These are phyloP conservation scores for Yueomyces sp. DNA, from an alignment of 805 yeast species.

Conservation along the genomic window DNA sequence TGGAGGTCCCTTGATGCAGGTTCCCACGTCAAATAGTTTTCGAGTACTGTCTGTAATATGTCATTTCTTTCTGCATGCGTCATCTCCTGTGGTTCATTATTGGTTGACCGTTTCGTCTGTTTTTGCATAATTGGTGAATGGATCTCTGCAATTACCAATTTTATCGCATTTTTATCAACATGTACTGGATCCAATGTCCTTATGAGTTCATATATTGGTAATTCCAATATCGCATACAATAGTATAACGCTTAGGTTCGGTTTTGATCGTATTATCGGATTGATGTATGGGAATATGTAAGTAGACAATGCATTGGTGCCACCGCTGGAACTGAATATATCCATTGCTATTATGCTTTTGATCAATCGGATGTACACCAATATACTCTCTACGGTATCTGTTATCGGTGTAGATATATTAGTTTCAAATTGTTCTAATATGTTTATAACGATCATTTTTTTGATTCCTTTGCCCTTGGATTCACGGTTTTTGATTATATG, in stretches of 20 bases:
- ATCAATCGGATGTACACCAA: conserved; percentile 59
- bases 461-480: too few species aligned
- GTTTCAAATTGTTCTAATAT: conserved; percentile 11
- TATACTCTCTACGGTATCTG: conserved; percentile 62
- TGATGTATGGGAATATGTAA: conserved; percentile 44
- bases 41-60: conserved; percentile 9
- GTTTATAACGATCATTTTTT: conserved; percentile 3
- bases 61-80: too few species aligned
- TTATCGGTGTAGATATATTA: conserved; percentile 59
- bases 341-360: conserved; percentile 58
- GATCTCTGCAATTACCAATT: conserved; percentile 23
- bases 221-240: conserved; percentile 55
- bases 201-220: conserved; percentile 7
- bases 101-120: too few species aligned
- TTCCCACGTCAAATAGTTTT: conserved; percentile 14
- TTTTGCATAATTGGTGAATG: too few species aligned
- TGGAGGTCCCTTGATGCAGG: conserved; percentile 13
- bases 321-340: conserved; percentile 14
- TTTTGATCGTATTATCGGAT: conserved; percentile 57
- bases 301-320: too few species aligned
- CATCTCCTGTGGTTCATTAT: too few species aligned
- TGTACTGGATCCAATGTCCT: neutral
- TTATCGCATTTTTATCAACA: conserved; percentile 3
- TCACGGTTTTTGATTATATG: too few species aligned
- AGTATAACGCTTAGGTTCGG: conserved; percentile 58